Evolutionary conservation across 306 rosid genomes (phyloP).

Genomic region (Ormosia emarginata): DNA sequence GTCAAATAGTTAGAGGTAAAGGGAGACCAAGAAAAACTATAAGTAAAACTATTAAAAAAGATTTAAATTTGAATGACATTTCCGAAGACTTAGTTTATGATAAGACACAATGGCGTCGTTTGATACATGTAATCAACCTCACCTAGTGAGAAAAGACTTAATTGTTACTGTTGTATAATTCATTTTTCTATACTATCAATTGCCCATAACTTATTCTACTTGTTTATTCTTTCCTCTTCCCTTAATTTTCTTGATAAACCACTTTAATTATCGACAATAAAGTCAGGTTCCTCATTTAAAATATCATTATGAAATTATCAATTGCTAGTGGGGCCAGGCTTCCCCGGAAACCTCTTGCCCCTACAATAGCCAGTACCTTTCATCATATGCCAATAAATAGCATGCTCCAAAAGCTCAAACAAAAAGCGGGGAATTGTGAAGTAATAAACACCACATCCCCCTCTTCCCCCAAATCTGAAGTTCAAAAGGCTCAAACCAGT

Average conservation of each 20-base stretch:
- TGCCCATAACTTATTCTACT: neutral
- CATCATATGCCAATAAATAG: neutral
- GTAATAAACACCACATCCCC: neutral
- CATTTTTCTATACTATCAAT: neutral
- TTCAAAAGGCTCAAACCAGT: neutral
- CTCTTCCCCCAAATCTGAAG: neutral
- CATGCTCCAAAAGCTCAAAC: neutral
- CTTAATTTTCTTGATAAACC: neutral
- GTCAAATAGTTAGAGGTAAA: no score
- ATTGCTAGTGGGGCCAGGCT: neutral
- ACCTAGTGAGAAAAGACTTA: no score
- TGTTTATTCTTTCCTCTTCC: neutral
- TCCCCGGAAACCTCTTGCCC: neutral
- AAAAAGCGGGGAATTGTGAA: no score
- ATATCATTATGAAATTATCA: neutral
- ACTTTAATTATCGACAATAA: neutral
- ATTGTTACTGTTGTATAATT: no score
- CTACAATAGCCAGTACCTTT: neutral
- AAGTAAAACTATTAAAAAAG: no score
- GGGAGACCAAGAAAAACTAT: no score
- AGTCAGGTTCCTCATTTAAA: neutral
- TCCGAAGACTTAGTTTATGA: no score
- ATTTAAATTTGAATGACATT: no score
- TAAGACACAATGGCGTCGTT: no score
- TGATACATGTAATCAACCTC: no score